Base-by-base conservation (phyloP, 768 basidiomycete genomes). In the Aureoboletus auriporus region DNA sequence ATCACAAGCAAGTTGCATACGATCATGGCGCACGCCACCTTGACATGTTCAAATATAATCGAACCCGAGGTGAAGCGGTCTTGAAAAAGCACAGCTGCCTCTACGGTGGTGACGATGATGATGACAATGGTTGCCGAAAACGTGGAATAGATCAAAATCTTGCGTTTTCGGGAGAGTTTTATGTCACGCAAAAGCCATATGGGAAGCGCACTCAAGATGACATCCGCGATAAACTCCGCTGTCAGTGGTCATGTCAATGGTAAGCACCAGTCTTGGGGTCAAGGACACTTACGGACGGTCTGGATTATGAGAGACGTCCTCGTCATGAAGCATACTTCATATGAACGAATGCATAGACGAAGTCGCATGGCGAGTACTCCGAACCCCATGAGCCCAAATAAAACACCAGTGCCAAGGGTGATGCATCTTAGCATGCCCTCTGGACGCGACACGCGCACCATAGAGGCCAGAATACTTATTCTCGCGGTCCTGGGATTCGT, bases 1-100 rank as follows among this genome's bases (percentile, higher is more conserved):
- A 60, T 58, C n/a, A 58, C 62, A 2, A 64, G 51, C 28, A 60
- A 20, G 44, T 65, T 62, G 43, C 63, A 64, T 13, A 63, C 52
- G 26, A 60, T 46, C 42, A 58, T 30, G n/a, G 54, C 48, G 33
- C 46, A 54, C 20, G 42, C 54, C 28, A 50, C 52, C 39, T 61
- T 61, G 48, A 64, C 46, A 10, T 65, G 59, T 10, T 47, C 64
- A 5, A 54, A 51, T 33, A 65, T 27, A 47, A 62, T 49, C 12
- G 50, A 43, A 16, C 53, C 53, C 3, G 53, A 49, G 3, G 46
- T 49, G 3, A 48, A 2, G 16, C 0, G 1, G 1, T 44, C 38
- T 7, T 3, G 26, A 2, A 57, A 50, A 10, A 58, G 42, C 1
- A 45, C 16, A 8, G 57, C 29, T 9, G 50, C 42, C 11, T 63